phyloP scores from a whole-genome alignment of 1,284 basidiomycete species.

The Apiotrichum sp. region DNA sequence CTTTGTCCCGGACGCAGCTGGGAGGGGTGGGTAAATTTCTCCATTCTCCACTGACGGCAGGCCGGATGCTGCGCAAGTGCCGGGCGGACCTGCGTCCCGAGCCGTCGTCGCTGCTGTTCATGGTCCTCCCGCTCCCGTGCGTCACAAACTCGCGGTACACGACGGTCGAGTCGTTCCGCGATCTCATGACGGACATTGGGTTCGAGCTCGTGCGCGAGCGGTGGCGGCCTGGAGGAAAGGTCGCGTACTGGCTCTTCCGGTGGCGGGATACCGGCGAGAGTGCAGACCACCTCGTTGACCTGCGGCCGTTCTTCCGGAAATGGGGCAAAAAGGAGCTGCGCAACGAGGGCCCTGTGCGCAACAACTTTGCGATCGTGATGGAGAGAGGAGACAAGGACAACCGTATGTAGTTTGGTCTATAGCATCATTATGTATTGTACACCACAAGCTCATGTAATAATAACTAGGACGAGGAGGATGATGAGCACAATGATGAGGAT shows the following conservation, averaged over 20 bases:
- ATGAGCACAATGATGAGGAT: constrained; percentile 54
- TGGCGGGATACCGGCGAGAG: constrained; percentile 14
- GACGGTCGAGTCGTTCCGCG: constrained; percentile 55
- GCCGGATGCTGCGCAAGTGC: constrained; percentile 65
- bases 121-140: constrained; percentile 74
- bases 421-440: constrained; percentile 2
- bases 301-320: not conserved
- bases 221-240: constrained; percentile 52
- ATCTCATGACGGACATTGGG: constrained; percentile 60
- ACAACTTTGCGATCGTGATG: constrained; percentile 65
- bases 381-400: not conserved
- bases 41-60: constrained; percentile 45
- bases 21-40: constrained; percentile 58
- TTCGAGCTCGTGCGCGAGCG: constrained; percentile 58
- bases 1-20: constrained; percentile 67
- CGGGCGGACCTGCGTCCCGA: constrained; percentile 56
- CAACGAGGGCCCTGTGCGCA: constrained; percentile 59
- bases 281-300: constrained; percentile 1
- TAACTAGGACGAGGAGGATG: constrained; percentile 52
- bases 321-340: constrained; percentile 56
- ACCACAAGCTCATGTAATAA: constrained; percentile 46
- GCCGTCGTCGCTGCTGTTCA: constrained; percentile 58
- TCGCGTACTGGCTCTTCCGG: constrained; percentile 44
- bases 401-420: not conserved
- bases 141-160: constrained; percentile 75